These are phyloP conservation scores for Tricholoma terreum DNA, from an alignment of 768 basidiomycete genomes.

Conservation along the genomic window DNA sequence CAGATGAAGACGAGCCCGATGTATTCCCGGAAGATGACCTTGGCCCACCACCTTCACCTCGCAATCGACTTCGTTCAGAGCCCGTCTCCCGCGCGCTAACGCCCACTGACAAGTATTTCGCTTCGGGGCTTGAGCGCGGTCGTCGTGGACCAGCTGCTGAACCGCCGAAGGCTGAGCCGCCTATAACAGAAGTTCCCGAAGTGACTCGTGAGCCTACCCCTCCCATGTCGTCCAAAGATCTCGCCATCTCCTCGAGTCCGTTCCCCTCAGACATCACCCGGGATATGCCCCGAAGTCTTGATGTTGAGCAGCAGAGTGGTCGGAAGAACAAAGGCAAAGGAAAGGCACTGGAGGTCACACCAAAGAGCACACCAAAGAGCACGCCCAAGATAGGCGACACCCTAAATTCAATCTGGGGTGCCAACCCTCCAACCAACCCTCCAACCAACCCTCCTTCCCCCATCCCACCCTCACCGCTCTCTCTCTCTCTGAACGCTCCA, in stretches of 20 bases:
- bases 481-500: neutral
- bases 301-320: conserved; percentile 8
- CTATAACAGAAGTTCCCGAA: conserved; percentile 6
- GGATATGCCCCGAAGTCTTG: conserved; percentile 16
- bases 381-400: conserved; percentile 36
- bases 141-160: conserved; percentile 23
- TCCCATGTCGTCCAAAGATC: conserved; percentile 8
- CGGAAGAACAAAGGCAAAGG: conserved; percentile 28
- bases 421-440: conserved; percentile 12
- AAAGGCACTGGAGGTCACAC: neutral
- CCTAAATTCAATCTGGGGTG: conserved; percentile 50
- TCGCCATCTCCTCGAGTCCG: conserved; percentile 12
- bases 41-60: conserved; percentile 31
- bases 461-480: neutral
- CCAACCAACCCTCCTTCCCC: conserved; percentile 7
- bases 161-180: conserved; percentile 5
- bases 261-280: conserved; percentile 12
- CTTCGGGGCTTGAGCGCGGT: conserved; percentile 17
- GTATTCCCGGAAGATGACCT: conserved; percentile 63
- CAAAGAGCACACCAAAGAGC: conserved; percentile 5
- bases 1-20: conserved; percentile 72
- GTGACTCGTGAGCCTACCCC: conserved; percentile 8
- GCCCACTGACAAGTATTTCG: conserved; percentile 25
- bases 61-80: conserved; percentile 39
- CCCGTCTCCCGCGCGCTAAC: conserved; percentile 56